These are phyloP conservation scores for Ophiostoma ips DNA, from an alignment of 2,329 filamentous ascomycete genomes.

Conservation along the genomic window DNA sequence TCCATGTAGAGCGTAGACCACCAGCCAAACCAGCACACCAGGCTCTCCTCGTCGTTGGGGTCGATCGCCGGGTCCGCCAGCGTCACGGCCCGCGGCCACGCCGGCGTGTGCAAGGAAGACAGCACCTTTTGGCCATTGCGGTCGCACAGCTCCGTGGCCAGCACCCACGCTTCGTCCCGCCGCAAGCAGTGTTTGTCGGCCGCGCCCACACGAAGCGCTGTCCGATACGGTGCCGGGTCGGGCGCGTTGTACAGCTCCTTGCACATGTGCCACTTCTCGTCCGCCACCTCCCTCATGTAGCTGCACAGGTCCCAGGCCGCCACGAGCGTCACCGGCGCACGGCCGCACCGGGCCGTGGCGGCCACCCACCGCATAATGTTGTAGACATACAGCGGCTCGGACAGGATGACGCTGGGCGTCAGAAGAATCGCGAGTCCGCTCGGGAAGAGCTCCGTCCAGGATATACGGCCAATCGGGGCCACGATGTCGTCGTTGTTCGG, in stretches of 20 bases:
- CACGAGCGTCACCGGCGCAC: constrained; percentile 20
- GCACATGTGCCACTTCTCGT: neutral
- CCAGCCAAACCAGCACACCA: constrained; percentile 49
- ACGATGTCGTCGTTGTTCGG: constrained; percentile 1
- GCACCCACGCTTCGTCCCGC: neutral
- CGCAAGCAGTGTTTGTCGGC: neutral
- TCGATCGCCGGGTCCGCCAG: constrained; percentile 36
- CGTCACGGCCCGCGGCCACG: constrained; percentile 23
- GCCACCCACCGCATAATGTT: constrained; percentile 29
- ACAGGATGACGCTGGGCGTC: constrained; percentile 35
- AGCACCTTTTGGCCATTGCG: neutral
- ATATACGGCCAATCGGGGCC: constrained; percentile 19
- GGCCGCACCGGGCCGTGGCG: constrained; percentile 11
- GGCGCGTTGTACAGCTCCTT: neutral
- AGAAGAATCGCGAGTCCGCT: constrained; percentile 30
- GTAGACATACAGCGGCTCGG: constrained; percentile 27
- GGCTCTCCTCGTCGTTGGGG: constrained; percentile 45
- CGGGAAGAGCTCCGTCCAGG: constrained; percentile 29
- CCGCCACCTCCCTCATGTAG: constrained; percentile 17
- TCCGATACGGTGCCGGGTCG: too few species aligned
- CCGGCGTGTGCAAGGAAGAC: neutral
- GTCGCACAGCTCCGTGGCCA: neutral
- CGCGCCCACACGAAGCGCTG: neutral
- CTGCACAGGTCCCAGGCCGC: constrained; percentile 22
- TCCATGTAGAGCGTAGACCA: constrained; percentile 39